These are phyloP conservation scores for Apophysomyces elegans DNA, from an alignment of 371 early-diverging fungal species.

Conservation along the genomic window DNA sequence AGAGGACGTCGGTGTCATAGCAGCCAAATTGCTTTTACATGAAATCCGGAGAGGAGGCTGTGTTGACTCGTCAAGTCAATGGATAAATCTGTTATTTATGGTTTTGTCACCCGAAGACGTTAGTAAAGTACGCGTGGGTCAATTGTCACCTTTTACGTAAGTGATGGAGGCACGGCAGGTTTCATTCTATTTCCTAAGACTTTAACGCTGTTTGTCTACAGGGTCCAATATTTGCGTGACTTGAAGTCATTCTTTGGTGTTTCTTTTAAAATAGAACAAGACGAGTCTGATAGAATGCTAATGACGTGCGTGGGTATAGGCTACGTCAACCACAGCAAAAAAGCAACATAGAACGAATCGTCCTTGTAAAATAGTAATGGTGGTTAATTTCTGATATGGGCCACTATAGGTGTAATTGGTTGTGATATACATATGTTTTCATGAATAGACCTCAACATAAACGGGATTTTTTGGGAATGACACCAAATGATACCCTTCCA, in stretches of 20 bases:
- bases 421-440: no score
- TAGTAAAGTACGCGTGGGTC: constrained; percentile 86
- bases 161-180: constrained; percentile 25
- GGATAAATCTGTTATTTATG: constrained; percentile 85
- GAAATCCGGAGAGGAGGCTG: constrained; percentile 91
- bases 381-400: no score
- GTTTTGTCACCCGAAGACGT: constrained; percentile 93
- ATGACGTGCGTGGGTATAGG: constrained; percentile 92
- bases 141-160: constrained; percentile 85
- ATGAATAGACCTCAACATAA: no score
- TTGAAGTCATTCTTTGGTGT: constrained; percentile 86
- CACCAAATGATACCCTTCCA: no score
- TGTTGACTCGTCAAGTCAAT: constrained; percentile 88
- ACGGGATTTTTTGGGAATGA: no score
- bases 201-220: constrained; percentile 17
- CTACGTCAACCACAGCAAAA: constrained; percentile 86
- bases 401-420: no score
- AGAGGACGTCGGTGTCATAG: constrained; percentile 85
- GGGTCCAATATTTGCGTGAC: constrained; percentile 90
- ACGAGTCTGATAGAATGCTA: constrained; percentile 71
- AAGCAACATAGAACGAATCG: constrained; percentile 61
- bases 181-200: not conserved
- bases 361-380: constrained; percentile 1
- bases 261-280: constrained; percentile 88
- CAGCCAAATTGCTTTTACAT: constrained; percentile 76